Base-by-base conservation (phyloP, 1,139 yeast genomes). In the Kodamaea derodonti region DNA sequence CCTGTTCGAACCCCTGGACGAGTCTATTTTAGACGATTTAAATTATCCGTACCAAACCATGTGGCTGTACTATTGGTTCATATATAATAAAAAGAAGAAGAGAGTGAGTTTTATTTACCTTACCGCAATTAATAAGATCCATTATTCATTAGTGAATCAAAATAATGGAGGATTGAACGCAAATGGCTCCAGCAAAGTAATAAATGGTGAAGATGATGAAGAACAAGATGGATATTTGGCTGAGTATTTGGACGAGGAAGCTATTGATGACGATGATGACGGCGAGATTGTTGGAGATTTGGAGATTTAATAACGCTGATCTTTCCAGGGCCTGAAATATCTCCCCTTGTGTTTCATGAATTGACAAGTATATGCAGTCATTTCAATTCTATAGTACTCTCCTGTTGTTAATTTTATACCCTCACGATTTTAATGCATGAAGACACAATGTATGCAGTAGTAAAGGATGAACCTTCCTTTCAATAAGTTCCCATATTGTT, bases 11-110 rank as follows among this genome's bases (percentile, higher is more conserved):
- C 95, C 95, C 2, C 77, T 86, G 10, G 88, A 84, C 46, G 81
- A 86, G 34, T 81, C 86, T 29, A 67, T 87, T 24, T 82, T 84
- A 45, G 85, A 80, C 65, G 80, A 68, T 57, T 57, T 67, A 43
- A 76, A 56, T 39, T 81, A 78, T 48, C 85, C 82, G 24, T 82
- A 84, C 26, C 90, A 85, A 33, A 76, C 83, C 1, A 67, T 84
- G 61, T 92, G 98, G 98, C 83, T 92, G 27, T 72, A 82, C 54
- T 86, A 86, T 71, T 92, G 95, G 84, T 92, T 92, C 57, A 80
- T 92, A 34, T 88, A 85, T 61, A 92, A 87, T 62, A 88, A 86
- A 59, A 84, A 86, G 52, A 78, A 84, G 60, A 92, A 90, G 62
- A 74, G 97, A 43, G 97, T 92, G 3, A 87, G 95, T 1, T 92